Evolutionary conservation across 106 monocot genomes (phyloP).

Genomic region (Dactylorhiza incarnata): DNA sequence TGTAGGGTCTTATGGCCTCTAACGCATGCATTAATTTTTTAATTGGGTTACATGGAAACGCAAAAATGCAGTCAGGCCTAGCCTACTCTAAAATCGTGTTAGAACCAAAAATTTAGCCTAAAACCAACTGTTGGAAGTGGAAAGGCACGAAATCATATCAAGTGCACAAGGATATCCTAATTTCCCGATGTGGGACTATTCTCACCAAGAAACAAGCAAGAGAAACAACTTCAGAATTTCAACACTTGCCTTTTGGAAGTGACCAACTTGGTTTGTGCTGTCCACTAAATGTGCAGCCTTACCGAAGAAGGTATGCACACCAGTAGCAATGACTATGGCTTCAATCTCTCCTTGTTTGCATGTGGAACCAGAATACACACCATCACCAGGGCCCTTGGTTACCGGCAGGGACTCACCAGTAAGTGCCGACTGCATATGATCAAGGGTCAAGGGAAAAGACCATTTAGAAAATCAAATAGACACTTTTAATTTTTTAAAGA

Average conservation of each 20-base stretch:
- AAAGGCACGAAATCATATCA: too few relatives aligned
- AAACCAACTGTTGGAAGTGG: too few relatives aligned
- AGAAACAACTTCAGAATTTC: neutral
- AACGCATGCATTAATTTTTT: too few relatives aligned
- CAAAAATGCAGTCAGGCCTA: too few relatives aligned
- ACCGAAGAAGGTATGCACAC: constrained; percentile 89
- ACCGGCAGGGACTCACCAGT: constrained; percentile 86
- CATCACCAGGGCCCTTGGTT: constrained; percentile 81
- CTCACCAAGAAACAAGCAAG: neutral
- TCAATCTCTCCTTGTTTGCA: constrained; percentile 91
- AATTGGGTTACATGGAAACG: too few relatives aligned
- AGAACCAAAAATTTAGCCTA: too few relatives aligned
- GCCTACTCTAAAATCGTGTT: too few relatives aligned
- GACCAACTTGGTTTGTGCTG: constrained; percentile 83
- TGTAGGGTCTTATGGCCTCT: too few relatives aligned
- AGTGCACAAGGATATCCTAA: too few relatives aligned
- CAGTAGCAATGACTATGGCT: constrained; percentile 77
- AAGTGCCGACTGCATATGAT: constrained; percentile 54
- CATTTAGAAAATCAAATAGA: neutral
- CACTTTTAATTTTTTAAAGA: neutral
- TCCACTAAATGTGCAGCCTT: constrained; percentile 93
- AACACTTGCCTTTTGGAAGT: constrained; percentile 70
- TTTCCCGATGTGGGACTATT: too few relatives aligned
- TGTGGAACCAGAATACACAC: constrained; percentile 88
- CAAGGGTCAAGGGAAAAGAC: neutral